Conservation (phyloP, 805 yeast species). For the Saccharomycopsis capsularis region DNA sequence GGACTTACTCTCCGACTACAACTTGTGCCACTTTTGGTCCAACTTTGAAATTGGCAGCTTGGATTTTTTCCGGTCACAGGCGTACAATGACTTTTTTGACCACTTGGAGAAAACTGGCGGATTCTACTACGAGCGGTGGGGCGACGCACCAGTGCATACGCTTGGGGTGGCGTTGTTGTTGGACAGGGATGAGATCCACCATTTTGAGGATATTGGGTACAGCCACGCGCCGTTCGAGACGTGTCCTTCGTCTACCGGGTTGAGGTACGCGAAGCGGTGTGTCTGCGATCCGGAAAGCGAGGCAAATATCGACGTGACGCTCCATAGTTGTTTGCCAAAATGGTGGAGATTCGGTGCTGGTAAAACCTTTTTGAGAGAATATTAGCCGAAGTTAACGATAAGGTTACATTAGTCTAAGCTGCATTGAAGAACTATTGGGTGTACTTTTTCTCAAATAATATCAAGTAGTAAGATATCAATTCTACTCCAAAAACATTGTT, state of each 20-base stretch:
- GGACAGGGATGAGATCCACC: constrained; percentile 55
- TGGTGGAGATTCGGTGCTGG: constrained; percentile 76
- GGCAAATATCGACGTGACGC: constrained; percentile 34
- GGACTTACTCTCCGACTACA: constrained; percentile 51
- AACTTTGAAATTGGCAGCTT: constrained; percentile 74
- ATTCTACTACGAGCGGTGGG: constrained; percentile 87
- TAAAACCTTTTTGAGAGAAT: constrained; percentile 37
- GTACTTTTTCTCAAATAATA: too few relatives aligned
- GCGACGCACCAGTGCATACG: constrained; percentile 89
- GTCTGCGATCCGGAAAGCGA: constrained; percentile 47
- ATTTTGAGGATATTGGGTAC: constrained; percentile 79
- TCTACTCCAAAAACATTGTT: too few relatives aligned
- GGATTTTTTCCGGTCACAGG: constrained; percentile 61
- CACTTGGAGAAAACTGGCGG: constrained; percentile 64
- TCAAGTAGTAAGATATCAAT: too few relatives aligned
- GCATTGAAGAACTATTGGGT: too few relatives aligned
- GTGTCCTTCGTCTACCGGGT: constrained; percentile 47
- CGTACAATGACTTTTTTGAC: constrained; percentile 55
- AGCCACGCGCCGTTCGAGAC: constrained; percentile 62
- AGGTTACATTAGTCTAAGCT: too few relatives aligned
- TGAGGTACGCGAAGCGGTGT: constrained; percentile 53
- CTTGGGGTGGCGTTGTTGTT: constrained; percentile 57
- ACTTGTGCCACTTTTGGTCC: constrained; percentile 83
- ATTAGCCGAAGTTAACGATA: too few relatives aligned
- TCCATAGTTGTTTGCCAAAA: constrained; percentile 57